Evolutionary conservation across 805 yeast species (phyloP).

Genomic region (Pichia manshurica): DNA sequence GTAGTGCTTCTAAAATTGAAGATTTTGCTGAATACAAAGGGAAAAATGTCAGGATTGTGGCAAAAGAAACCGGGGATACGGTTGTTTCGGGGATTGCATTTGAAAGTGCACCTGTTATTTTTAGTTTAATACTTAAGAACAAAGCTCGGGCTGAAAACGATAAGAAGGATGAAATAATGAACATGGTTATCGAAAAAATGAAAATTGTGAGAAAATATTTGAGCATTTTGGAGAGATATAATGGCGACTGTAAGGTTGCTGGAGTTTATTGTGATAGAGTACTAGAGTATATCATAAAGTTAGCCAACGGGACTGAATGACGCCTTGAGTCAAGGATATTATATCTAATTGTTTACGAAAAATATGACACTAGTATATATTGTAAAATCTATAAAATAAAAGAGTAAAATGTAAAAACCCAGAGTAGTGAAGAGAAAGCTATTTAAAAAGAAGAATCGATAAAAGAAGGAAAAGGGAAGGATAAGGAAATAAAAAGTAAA

Average conservation of each 20-base stretch:
- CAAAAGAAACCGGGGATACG: not conserved
- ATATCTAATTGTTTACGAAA: not conserved
- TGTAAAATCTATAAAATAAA: not conserved
- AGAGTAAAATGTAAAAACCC: too few relatives aligned
- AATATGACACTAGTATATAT: not conserved
- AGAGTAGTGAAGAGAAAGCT: too few relatives aligned
- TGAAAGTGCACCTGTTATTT: constrained; percentile 3
- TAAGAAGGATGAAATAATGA: not conserved
- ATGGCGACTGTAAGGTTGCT: constrained; percentile 19
- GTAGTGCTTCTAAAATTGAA: not conserved
- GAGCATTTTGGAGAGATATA: constrained; percentile 18
- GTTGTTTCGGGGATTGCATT: constrained; percentile 10
- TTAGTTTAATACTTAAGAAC: not conserved
- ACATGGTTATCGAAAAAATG: constrained; percentile 17
- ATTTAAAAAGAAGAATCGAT: not conserved
- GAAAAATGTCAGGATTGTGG: not conserved
- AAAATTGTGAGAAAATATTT: constrained; percentile 19
- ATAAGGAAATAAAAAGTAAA: not conserved
- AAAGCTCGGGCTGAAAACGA: not conserved
- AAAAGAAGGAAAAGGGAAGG: not conserved
- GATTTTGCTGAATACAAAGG: not conserved
- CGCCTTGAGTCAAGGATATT: too few relatives aligned
- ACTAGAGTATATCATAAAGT: constrained; percentile 14
- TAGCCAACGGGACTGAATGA: not conserved
- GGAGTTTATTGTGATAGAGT: constrained; percentile 19